Evolutionary conservation across 176 grass and related monocot genomes (phyloP).

Genomic region (Elaeis guineensis): DNA sequence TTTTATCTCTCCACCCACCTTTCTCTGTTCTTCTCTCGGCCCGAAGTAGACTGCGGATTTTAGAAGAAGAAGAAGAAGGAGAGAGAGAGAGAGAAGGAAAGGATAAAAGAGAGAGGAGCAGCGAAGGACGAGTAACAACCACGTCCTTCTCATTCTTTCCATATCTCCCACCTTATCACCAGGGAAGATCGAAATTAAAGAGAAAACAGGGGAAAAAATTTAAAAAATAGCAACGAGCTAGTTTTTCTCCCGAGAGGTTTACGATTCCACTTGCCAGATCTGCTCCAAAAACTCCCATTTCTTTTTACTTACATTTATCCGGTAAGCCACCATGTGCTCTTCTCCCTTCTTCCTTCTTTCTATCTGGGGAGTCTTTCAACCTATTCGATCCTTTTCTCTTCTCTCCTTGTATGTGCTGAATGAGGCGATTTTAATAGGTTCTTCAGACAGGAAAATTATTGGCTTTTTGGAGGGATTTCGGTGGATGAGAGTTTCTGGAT

Average conservation of each 20-base stretch:
- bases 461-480: no score
- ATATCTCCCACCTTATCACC: not conserved
- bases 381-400: not conserved
- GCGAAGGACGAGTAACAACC: slow-evolving; percentile 17
- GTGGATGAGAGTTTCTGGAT: no score
- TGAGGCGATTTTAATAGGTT: no score
- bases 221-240: no score
- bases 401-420: not conserved
- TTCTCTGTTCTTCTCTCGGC: slow-evolving; percentile 14
- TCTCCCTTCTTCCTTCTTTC: not conserved
- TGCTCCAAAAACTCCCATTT: not conserved
- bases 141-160: slow-evolving; percentile 3
- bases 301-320: not conserved
- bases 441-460: no score
- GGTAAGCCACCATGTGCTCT: not conserved
- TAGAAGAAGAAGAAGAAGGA: not conserved
- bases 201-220: no score
- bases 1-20: slow-evolving; percentile 5
- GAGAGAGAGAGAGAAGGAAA: not conserved
- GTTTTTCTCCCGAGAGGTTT: no score
- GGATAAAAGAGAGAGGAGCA: slow-evolving; percentile 17
- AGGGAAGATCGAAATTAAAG: not conserved
- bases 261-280: slow-evolving; percentile 9
- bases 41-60: slow-evolving; percentile 9
- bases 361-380: not conserved